Evolutionary conservation across 2,329 filamentous ascomycete genomes (phyloP).

Genomic region (Colletotrichum orchidophilum): DNA sequence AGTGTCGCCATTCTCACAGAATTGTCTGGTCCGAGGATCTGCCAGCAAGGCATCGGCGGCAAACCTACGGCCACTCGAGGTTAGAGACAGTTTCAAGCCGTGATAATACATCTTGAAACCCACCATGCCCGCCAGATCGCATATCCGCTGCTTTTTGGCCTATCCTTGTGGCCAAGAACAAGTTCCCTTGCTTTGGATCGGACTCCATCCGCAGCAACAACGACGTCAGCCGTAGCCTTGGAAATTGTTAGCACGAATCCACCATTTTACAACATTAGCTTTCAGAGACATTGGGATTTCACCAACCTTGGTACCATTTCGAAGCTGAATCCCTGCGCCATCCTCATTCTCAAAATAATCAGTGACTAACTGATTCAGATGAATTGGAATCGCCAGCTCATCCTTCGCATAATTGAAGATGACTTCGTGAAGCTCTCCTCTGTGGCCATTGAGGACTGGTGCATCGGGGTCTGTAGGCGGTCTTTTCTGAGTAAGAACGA

Average conservation of each 20-base stretch:
- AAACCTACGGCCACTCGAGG: conserved; percentile 43
- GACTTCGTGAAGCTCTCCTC: conserved; percentile 68
- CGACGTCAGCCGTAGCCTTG: conserved; percentile 53
- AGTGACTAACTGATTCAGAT: conserved; percentile 59
- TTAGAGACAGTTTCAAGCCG: background rate
- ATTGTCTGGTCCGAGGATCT: conserved; percentile 61
- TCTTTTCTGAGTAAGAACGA: conserved; percentile 61
- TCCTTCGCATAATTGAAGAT: conserved; percentile 67
- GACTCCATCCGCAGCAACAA: conserved; percentile 60
- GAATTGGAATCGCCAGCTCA: conserved; percentile 63
- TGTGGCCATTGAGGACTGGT: conserved; percentile 68
- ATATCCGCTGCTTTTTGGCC: conserved; percentile 60
- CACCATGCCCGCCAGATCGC: conserved; percentile 64
- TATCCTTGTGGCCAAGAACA: conserved; percentile 61
- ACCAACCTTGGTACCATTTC: background rate
- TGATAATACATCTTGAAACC: background rate
- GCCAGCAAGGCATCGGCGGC: conserved; percentile 59
- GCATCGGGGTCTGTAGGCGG: conserved; percentile 54
- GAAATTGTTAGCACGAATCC: background rate
- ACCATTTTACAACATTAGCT: background rate
- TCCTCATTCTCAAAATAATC: conserved; percentile 37
- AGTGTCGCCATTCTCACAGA: conserved; percentile 65
- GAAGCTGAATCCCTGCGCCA: background rate
- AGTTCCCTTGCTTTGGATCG: conserved; percentile 60
- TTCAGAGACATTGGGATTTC: background rate